Conservation (phyloP, 1,139 yeast species). For the Pichia sp. region DNA sequence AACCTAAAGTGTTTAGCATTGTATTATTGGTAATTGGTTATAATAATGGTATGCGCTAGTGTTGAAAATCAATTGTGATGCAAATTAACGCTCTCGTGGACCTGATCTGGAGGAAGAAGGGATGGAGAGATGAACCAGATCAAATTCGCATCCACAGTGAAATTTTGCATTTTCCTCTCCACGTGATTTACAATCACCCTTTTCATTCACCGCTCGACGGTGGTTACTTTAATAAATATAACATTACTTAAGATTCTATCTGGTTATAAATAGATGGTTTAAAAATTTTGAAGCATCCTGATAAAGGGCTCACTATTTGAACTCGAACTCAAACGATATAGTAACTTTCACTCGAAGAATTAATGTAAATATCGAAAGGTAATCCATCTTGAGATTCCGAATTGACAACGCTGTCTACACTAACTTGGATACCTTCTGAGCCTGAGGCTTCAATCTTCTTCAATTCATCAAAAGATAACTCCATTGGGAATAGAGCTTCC, state of each 20-base stretch:
- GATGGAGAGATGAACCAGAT: neutral
- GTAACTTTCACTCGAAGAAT: slow-evolving; percentile 61
- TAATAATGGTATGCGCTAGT: neutral
- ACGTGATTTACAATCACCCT: too few species aligned
- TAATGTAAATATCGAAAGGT: slow-evolving; percentile 68
- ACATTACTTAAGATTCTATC: neutral
- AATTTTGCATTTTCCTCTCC: neutral
- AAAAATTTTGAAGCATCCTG: neutral
- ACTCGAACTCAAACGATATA: slow-evolving; percentile 44
- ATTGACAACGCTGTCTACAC: slow-evolving; percentile 23
- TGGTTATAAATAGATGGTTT: neutral
- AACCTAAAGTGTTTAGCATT: slow-evolving; percentile 12
- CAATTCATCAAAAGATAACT: slow-evolving; percentile 46
- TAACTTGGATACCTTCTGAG: slow-evolving; percentile 25
- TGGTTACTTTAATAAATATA: neutral
- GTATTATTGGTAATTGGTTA: neutral
- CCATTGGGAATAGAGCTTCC: slow-evolving; percentile 86
- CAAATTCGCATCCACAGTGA: neutral
- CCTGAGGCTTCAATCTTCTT: slow-evolving; percentile 28
- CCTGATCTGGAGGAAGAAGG: neutral
- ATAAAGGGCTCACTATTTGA: neutral
- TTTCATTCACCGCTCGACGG: too few species aligned
- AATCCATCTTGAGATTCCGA: slow-evolving; percentile 41
- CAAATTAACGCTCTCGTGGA: too few species aligned
- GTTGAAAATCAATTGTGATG: too few species aligned